Percentiles rank a stretch among this genome's conserved stretches.
These are phyloP conservation scores for Oryza glumipatula DNA, from an alignment of 176 grass and related monocot species.

Conservation along the genomic window DNA sequence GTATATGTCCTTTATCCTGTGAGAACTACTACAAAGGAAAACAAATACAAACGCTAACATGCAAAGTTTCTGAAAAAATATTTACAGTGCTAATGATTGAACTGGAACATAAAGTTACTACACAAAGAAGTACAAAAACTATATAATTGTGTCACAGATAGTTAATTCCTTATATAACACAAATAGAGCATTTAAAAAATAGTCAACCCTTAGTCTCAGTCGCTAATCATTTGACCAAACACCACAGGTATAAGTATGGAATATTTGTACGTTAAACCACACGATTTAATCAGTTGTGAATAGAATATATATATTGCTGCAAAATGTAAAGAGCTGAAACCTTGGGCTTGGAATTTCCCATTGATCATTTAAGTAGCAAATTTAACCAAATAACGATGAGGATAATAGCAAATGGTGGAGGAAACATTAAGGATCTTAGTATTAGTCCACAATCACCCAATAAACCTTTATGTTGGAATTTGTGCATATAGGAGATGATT, in stretches of 20 bases:
- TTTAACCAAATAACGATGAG: not conserved
- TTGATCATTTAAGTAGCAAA: not conserved
- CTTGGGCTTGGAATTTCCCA: not conserved
- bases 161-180: conserved; percentile 5
- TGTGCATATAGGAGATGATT: not conserved
- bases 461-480: not conserved
- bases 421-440: not conserved
- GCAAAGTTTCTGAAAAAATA: conserved; percentile 16
- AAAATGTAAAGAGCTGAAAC: not conserved
- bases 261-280: conserved; percentile 1
- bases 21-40: not conserved
- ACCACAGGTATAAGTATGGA: not conserved
- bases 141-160: not conserved
- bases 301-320: not conserved
- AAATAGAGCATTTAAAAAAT: conserved; percentile 11
- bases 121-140: not conserved
- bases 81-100: conserved; percentile 10
- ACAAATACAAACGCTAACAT: conserved; percentile 6
- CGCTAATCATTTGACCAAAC: conserved; percentile 17
- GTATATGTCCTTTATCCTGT: not conserved
- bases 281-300: conserved; percentile 12
- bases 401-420: conserved; percentile 17
- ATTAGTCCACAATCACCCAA: not conserved
- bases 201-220: not conserved
- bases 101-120: conserved; percentile 17